Base-by-base conservation (phyloP, 192 early-diverging fungal genomes). In the Radiomyces spectabilis region DNA sequence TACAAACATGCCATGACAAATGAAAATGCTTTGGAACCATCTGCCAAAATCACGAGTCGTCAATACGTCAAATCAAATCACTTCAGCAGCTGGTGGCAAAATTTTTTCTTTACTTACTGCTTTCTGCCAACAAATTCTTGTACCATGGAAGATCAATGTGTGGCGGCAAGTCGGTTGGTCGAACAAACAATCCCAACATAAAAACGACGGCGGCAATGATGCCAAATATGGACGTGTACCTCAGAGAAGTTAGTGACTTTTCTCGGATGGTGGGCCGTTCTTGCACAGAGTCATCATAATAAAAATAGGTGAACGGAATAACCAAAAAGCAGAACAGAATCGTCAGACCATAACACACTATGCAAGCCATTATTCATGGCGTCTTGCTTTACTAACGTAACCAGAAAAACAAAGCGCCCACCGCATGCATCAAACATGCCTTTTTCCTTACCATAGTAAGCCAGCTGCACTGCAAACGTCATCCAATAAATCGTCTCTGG, bases 251-350 rank as follows among this genome's bases (percentile, higher is more conserved):
- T 21, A 41, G 29, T 7, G 42, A n/a, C 9, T 67, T 16, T 9
- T 79, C 64, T 44, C 66, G 41, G 0, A 37, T 26, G 1, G 43
- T 24, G 2, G 63, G 52, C 22, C 59, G 53, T 27, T 65, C 69
- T 27, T 75, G 66, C 21, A 73, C 72, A 9, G 68, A 51, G 22
- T 78, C 73, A 34, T 80, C 76, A 63, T 65, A 83, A 55, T 71
- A 83, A 55, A 78, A 80, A 40, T 83, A 83, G 22, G 73, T 60
- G 26, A 80, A 74, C 1, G 80, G 80, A 54, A 83, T 69, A 48
- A 75, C 54, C 32, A 71, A 64, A 51, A 74, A 74, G 27, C 41
- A 34, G 31, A 72, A 73, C 22, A 69, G 51, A 4, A 54, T 55
- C 41, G 78, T 75, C 15, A 67, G 16, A 7, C 65, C 73, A 54